Conservation (phyloP, 140 eudicot genomes). For the Flaveria floridana region DNA sequence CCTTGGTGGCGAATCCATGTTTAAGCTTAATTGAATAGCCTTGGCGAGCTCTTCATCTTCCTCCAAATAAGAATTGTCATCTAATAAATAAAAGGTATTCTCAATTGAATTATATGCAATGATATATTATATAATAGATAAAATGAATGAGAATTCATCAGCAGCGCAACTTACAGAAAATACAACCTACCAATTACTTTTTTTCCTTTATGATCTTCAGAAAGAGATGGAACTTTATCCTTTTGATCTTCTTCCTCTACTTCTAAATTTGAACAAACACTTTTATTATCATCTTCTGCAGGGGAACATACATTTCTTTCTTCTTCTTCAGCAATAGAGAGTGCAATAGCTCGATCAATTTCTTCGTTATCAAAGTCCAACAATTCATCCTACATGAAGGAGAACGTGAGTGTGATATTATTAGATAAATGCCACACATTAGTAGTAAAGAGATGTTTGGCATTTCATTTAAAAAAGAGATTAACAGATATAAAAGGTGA, state of each 20-base stretch:
- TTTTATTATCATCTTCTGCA: conserved; percentile 38
- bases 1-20: conserved; percentile 68
- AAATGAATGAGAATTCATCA: not conserved
- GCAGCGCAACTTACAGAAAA: not conserved
- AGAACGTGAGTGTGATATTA: not conserved
- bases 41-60: conserved; percentile 93
- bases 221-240: conserved; percentile 27
- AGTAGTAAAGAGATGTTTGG: not conserved
- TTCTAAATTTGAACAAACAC: conserved; percentile 31
- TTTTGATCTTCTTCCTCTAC: conserved; percentile 32
- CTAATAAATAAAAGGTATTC: conserved; percentile 33
- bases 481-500: not conserved
- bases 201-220: conserved; percentile 72
- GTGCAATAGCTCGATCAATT: conserved; percentile 89
- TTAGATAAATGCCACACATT: conserved; percentile 2
- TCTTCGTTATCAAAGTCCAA: conserved; percentile 79
- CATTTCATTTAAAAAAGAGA: not conserved
- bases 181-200: conserved; percentile 69
- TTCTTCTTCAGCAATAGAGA: conserved; percentile 86
- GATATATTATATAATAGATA: not conserved
- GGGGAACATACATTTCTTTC: conserved; percentile 32
- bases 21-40: conserved; percentile 88
- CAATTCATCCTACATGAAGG: conserved; percentile 55
- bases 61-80: conserved; percentile 51
- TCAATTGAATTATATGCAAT: not conserved